Base-by-base conservation (phyloP, 1,284 basidiomycete genomes). In the Veloboletus limbatus region DNA sequence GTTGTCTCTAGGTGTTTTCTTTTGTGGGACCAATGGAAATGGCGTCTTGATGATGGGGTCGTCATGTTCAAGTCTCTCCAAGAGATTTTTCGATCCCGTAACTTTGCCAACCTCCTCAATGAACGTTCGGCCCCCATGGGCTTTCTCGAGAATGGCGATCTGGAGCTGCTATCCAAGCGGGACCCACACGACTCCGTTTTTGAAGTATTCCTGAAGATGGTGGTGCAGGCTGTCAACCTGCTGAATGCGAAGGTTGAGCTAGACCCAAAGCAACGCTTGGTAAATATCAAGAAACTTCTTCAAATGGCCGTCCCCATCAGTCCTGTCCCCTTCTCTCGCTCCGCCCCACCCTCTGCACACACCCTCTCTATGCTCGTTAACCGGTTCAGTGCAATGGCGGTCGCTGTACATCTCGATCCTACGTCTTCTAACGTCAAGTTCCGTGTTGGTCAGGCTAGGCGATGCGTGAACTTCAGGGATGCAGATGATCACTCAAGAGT, bases 321-420 rank as follows among this genome's bases (percentile, higher is more conserved):
- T 3, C 72, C 78, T 8, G 75, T 93, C 3, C 73, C 81, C 1
- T 87, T 86, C 65, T 77, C 77, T 13, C 77, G 80, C 41, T 67
- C 72, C 24, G 62, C 69, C 14, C 73, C 81, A 5, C 81, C 83
- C 0, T 73, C 74, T 1, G 54, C 65, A 3, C 70, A 78, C 25
- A 81, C 90, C 43, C 73, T 92, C 2, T 89, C 91, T 0, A 85
- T 86, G 73, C 74, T 97, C 10, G 85, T 88, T 66, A 97, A 98
- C 65, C 85, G 95, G 21, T 86, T 92, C 59, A 81, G 81, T 34
- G 82, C 88, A 13, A 76, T 91, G 54, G 81, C 88, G 16, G 75
- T 92, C n/a, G 83, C 82, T 6, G 77, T 92, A 40, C 79, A 86
- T 56, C 77, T 96, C 30, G 82, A 88, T 38, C 80, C 85, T 0